Evolutionary conservation across 176 grass and related monocot species (phyloP).

Genomic region (Cocos nucifera): DNA sequence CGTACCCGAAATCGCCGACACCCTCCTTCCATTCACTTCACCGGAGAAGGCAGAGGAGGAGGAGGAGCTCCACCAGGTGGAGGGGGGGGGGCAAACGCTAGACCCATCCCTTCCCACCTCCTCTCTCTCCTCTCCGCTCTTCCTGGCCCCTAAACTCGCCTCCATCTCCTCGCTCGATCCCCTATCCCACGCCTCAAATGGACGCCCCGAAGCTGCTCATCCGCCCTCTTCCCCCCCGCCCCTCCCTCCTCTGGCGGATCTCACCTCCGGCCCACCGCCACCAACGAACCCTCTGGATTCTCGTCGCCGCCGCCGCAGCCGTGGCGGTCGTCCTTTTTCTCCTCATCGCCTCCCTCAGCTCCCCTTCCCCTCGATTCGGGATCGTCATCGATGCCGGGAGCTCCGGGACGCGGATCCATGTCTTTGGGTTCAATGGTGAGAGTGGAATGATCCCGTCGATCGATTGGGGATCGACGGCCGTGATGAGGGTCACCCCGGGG

Average conservation of each 20-base stretch:
- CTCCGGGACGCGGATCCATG: conserved; percentile 69
- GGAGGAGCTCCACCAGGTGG: too few species aligned
- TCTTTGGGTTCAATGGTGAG: conserved; percentile 41
- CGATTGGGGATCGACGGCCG: conserved; percentile 57
- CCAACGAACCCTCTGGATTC: conserved; percentile 6
- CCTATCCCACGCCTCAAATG: neutral
- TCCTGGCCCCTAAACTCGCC: too few species aligned
- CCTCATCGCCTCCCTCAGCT: conserved; percentile 3
- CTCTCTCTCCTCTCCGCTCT: too few species aligned
- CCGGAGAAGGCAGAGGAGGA: too few species aligned
- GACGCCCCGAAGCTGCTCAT: neutral
- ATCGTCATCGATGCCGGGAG: conserved; percentile 75
- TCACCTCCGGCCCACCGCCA: neutral
- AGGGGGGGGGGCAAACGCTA: too few species aligned
- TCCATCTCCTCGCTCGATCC: neutral
- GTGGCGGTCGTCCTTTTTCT: conserved; percentile 17
- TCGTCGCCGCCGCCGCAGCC: conserved; percentile 3
- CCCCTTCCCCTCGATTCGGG: conserved; percentile 24
- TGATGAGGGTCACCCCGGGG: conserved; percentile 62
- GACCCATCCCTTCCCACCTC: too few species aligned
- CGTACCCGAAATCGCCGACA: too few species aligned
- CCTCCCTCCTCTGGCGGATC: neutral
- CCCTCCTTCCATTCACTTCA: too few species aligned
- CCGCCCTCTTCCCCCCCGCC: neutral
- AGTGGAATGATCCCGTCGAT: conserved; percentile 28